Percentiles rank a stretch among this genome's conserved stretches.
These are phyloP conservation scores for Microbotryum scabiosae DNA, from an alignment of 1,284 basidiomycete species.

Conservation along the genomic window DNA sequence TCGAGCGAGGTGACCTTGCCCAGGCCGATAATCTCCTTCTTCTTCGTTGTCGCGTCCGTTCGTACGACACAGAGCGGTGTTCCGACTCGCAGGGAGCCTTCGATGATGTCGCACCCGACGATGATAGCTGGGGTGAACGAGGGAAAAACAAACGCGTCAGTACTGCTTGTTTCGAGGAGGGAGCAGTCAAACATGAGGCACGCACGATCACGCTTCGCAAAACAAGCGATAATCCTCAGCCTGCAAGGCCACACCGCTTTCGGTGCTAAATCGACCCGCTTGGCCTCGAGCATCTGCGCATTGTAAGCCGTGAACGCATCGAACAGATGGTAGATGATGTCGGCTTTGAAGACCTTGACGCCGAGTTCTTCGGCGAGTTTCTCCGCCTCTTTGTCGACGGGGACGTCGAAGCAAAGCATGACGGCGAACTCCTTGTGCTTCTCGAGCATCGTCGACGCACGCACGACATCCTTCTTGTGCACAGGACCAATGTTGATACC, in stretches of 20 bases:
- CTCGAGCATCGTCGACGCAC: conserved; percentile 88
- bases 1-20: conserved; percentile 94
- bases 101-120: conserved; percentile 91
- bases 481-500: conserved; percentile 98
- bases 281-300: conserved; percentile 83
- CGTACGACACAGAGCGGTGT: conserved; percentile 95
- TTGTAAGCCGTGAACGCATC: conserved; percentile 98
- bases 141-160: neutral
- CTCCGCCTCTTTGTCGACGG: conserved; percentile 82
- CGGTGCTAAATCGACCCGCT: conserved; percentile 81
- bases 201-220: conserved; percentile 85
- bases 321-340: conserved; percentile 98
- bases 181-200: neutral
- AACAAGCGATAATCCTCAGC: conserved; percentile 82
- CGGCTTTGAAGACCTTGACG: conserved; percentile 87
- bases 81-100: conserved; percentile 79
- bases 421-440: conserved; percentile 91
- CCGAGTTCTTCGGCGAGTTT: conserved; percentile 87
- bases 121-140: conserved; percentile 50
- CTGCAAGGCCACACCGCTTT: conserved; percentile 96
- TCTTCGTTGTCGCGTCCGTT: conserved; percentile 70
- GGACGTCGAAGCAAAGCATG: conserved; percentile 94
- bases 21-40: conserved; percentile 81
- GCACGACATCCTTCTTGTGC: conserved; percentile 92
- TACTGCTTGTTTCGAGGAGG: no score